Conservation (phyloP, 805 yeast species). For the Kuraishia molischiana region DNA sequence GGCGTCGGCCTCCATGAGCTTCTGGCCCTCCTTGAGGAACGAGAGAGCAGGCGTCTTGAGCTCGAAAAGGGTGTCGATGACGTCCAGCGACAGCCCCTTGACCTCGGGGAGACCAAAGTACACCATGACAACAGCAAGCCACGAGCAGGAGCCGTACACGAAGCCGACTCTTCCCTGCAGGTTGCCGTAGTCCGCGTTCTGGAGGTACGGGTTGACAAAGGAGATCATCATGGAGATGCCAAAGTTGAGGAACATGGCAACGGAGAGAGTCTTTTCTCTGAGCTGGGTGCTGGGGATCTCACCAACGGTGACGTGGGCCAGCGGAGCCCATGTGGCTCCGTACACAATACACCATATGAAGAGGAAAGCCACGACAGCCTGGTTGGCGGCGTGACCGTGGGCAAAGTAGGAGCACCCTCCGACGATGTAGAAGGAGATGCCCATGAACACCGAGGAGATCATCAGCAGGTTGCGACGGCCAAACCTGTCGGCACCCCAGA, state of each 20-base stretch:
- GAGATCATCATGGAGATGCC: constrained; percentile 17
- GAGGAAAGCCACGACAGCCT: constrained; percentile 4
- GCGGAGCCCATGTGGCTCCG: constrained; percentile 28
- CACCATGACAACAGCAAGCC: background rate
- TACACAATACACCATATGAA: constrained; percentile 21
- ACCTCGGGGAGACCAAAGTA: background rate
- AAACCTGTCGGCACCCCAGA: background rate
- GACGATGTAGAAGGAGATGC: constrained; percentile 9
- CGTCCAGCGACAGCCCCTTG: background rate
- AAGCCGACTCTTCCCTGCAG: background rate
- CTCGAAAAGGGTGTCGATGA: constrained; percentile 1
- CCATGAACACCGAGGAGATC: constrained; percentile 3
- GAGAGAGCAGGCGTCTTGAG: background rate
- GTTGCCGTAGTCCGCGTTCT: background rate
- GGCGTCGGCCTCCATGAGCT: background rate
- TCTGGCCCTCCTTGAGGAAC: background rate
- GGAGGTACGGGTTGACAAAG: background rate
- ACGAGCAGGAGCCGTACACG: background rate
- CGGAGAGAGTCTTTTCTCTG: constrained; percentile 29
- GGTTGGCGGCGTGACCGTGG: background rate
- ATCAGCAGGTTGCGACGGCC: constrained; percentile 26
- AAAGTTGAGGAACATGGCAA: constrained; percentile 21
- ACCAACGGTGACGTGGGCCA: constrained; percentile 26
- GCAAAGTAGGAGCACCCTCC: constrained; percentile 8
- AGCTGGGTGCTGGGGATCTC: constrained; percentile 28